Evolutionary conservation across 805 yeast genomes (phyloP), one percentile per base, ranked within the genome.

Genomic region (Nakazawaea molendinolei): DNA sequence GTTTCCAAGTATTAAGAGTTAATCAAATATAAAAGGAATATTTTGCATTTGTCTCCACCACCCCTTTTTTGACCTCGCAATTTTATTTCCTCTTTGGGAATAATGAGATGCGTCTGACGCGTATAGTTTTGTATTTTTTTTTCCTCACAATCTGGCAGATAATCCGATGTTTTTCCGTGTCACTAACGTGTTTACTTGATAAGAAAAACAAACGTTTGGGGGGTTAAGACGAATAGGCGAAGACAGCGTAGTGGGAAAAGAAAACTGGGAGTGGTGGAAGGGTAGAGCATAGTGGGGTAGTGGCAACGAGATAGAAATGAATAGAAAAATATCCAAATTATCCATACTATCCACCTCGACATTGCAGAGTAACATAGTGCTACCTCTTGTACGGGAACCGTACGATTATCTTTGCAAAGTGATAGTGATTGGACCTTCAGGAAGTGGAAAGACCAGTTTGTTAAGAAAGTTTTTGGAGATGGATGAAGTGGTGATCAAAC

Each of bases 361-460:
- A 17, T 27, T 36, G 8, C 35, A 32, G n/a, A 36, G 40, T 20
- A 36, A 31, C 16, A 28, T 36, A 10, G 14, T 36, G 5, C 4
- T 31, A 3, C 40, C 35, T 5, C 14, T 20, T 3, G 23, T 27
- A 5, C 10, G 8, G 18, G 53, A 48, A n/a, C 31, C 40, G 14
- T 61, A 61, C 36, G 63, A 61, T 40, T 61, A 55, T 33, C 48
- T 61, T 7, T 55, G 61, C 25, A 66, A 66, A 28, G 58, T 62
- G 14, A 67, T 67, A 24, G 48, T 65, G 22, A 60, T 65, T 8
- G 71, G 71, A 0, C 58, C 67, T 1, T 58, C 69, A 2, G 65
- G 68, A 0, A 58, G 62, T 26, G 71, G 71, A 3, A 65, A 65
- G 44, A 58, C 69, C 1, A 63, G 69, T 19, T 49, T 69, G n/a